Conservation (phyloP, 441 rosid species). For the Hura crepitans region DNA sequence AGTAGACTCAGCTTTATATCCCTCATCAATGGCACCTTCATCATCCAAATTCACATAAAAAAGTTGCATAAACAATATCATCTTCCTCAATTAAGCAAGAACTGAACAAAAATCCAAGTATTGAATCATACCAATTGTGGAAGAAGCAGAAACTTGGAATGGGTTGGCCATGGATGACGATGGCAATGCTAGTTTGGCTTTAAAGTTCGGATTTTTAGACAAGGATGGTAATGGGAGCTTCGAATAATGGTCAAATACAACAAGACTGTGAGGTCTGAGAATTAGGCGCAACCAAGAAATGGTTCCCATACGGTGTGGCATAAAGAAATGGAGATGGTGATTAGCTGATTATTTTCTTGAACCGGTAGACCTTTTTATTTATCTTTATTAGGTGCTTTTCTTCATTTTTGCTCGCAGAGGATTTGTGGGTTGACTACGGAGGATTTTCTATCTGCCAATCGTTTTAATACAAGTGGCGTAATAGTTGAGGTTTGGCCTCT, state of each 20-base stretch:
- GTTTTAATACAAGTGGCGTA: background rate
- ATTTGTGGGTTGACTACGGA: background rate
- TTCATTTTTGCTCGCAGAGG: background rate
- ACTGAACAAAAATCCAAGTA: background rate
- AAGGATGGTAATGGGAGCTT: conserved; percentile 17
- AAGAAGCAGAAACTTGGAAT: conserved; percentile 44
- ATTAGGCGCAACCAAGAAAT: conserved; percentile 25
- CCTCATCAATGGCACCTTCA: conserved; percentile 45
- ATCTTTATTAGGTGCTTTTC: background rate
- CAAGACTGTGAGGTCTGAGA: background rate
- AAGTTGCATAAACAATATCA: background rate
- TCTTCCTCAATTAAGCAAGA: background rate
- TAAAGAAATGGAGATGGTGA: background rate
- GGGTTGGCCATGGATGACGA: conserved; percentile 36
- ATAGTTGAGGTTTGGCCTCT: background rate
- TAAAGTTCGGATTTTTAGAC: conserved; percentile 2
- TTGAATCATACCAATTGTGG: conserved; percentile 36
- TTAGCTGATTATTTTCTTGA: background rate
- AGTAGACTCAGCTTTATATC: conserved; percentile 36
- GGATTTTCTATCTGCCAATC: conserved; percentile 11
- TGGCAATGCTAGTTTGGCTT: background rate
- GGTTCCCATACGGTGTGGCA: conserved; percentile 29
- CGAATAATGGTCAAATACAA: conserved; percentile 13
- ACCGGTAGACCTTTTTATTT: background rate
- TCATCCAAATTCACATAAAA: background rate